Base-by-base conservation (phyloP, 2,329 filamentous ascomycete species). In the Penicillium sp. region DNA sequence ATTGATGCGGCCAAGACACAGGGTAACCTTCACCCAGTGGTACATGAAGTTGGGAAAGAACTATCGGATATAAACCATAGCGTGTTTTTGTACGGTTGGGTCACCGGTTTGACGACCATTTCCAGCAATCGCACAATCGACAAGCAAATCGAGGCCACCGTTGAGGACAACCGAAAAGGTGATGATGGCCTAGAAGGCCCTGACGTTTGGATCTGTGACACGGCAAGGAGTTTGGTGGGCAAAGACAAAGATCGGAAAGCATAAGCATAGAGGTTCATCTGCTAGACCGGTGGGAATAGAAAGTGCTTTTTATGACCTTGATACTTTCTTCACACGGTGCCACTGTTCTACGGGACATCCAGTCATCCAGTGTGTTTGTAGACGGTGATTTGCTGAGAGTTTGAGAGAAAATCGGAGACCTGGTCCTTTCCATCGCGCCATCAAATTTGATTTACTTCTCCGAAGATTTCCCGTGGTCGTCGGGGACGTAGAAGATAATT, bases 401-500 rank as follows among this genome's bases (percentile, higher is more conserved):
- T 27, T 37, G 40, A 27, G 7, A 53, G 40, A 29, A 47, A 21
- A 19, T 37, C 17, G 27, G 49, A 43, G 46, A 56, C 50, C 19
- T 43, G 21, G 19, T 38, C 43, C 38, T 21, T 37, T 40, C 41
- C 13, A 19, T 42, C 40, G 12, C 27, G 19, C 27, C 15, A 21
- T 45, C 43, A 45, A 12, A 48, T 57, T 35, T 48, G 23, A 25
- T 25, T 66, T 71, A 73, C 62, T 75, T 73, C 38, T 76, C 72
- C 2, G 70, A 59, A 7, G 66, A 51, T 58, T 69, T 72, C n/a
- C 68, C 61, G 40, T 60, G 59, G 43, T 86, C 84, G 71, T 91
- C 89, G 1, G 89, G 89, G 37, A 90, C 74, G 89, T 89, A 93
- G 67, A 93, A 90, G 21, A 90, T 77, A 59, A 91, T 79, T 54